Evolutionary conservation across 495 filamentous ascomycete species (phyloP).

Genomic region (Aspergillus conjunctus): DNA sequence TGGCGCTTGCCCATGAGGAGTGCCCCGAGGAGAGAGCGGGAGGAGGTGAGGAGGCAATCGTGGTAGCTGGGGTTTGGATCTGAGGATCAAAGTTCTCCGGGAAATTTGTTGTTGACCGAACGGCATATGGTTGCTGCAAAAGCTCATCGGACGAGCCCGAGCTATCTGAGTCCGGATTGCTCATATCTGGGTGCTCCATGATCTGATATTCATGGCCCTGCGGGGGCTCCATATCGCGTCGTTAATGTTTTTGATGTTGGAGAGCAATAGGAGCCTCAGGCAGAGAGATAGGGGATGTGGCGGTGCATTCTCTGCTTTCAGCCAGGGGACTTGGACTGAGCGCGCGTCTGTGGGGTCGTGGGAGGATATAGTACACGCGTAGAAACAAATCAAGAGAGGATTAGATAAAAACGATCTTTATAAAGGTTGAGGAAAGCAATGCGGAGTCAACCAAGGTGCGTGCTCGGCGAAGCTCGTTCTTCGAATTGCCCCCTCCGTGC

Average conservation of each 20-base stretch:
- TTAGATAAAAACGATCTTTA: no score
- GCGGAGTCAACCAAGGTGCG: no score
- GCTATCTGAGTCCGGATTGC: constrained; percentile 63
- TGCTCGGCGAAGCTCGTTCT: no score
- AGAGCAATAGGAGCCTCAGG: constrained; percentile 18
- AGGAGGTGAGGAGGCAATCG: constrained; percentile 48
- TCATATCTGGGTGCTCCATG: constrained; percentile 59
- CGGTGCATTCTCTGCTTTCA: constrained; percentile 20
- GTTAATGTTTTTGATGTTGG: constrained; percentile 10
- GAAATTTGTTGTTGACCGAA: constrained; percentile 44
- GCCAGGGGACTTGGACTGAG: background rate
- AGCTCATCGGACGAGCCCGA: constrained; percentile 66
- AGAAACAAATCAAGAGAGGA: no score
- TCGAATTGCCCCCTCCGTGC: no score
- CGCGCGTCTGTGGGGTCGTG: no score
- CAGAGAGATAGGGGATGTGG: constrained; percentile 27
- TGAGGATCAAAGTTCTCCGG: constrained; percentile 42
- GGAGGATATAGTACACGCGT: no score
- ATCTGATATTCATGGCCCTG: constrained; percentile 29
- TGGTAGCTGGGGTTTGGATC: constrained; percentile 44
- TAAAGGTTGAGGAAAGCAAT: no score
- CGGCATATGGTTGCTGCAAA: constrained; percentile 43
- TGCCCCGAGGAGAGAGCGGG: constrained; percentile 41
- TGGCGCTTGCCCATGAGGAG: constrained; percentile 45
- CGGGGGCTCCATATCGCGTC: constrained; percentile 28